These are phyloP conservation scores for Leccinum huronense DNA, from an alignment of 1,284 basidiomycete species.

Conservation along the genomic window DNA sequence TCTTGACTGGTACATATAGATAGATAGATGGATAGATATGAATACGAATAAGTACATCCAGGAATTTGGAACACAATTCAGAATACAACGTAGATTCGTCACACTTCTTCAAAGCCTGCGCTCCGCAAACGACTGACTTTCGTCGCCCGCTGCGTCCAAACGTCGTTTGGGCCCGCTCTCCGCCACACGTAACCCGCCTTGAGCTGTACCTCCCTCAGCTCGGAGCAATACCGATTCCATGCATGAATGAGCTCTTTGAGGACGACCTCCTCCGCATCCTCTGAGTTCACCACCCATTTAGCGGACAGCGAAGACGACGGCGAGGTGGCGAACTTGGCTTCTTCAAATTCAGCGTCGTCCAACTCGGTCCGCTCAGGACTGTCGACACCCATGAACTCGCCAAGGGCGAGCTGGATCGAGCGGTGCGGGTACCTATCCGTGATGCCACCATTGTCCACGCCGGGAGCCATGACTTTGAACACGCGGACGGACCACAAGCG, in stretches of 20 bases:
- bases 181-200: slow-evolving; percentile 34
- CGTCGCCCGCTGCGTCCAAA: slow-evolving; percentile 21
- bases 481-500: slow-evolving; percentile 27
- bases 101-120: slow-evolving; percentile 23
- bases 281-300: slow-evolving; percentile 2
- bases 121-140: slow-evolving; percentile 16
- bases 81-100: not conserved
- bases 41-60: not conserved
- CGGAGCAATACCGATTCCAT: slow-evolving; percentile 33
- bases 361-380: slow-evolving; percentile 17
- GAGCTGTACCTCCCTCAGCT: slow-evolving; percentile 28
- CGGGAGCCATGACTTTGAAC: slow-evolving; percentile 26
- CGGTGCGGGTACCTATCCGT: slow-evolving; percentile 14
- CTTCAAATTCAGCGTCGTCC: slow-evolving; percentile 27
- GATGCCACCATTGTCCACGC: slow-evolving; percentile 13
- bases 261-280: slow-evolving; percentile 16
- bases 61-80: not conserved
- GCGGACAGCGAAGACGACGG: not conserved
- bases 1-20: too few relatives aligned
- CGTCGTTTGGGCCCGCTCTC: slow-evolving; percentile 22
- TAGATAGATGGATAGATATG: too few relatives aligned
- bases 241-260: slow-evolving; percentile 30
- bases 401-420: slow-evolving; percentile 14
- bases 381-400: slow-evolving; percentile 16
- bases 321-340: slow-evolving; percentile 10